Conservation (phyloP, 23 red algal genomes). For the Gracilaria domingensis region DNA sequence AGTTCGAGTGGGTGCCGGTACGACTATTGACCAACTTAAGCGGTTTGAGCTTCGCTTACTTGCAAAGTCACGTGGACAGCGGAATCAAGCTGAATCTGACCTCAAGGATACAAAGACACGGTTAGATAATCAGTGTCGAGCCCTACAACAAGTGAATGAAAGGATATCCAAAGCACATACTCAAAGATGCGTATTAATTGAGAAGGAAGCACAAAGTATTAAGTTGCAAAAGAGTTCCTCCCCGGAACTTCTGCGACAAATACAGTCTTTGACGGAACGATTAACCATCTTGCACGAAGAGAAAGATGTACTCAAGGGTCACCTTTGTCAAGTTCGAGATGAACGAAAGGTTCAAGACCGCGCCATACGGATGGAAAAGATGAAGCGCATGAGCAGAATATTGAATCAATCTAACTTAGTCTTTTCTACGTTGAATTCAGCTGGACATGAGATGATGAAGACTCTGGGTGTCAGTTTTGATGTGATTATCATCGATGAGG, state of each 20-base stretch:
- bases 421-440: conserved; percentile 75
- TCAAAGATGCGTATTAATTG: not conserved
- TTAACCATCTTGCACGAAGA: conserved; percentile 33
- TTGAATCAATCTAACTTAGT: conserved; percentile 64
- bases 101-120: not conserved
- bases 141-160: conserved; percentile 28
- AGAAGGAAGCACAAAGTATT: not conserved
- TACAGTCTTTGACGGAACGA: conserved; percentile 14
- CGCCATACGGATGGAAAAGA: not conserved
- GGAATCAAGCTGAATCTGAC: not conserved
- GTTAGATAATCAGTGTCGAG: not conserved
- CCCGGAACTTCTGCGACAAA: not conserved
- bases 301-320: conserved; percentile 32
- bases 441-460: conserved; percentile 67
- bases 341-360: conserved; percentile 21
- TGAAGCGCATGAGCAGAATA: conserved; percentile 48
- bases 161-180: conserved; percentile 31
- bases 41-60: conserved; percentile 38
- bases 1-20: conserved; percentile 79
- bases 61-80: not conserved
- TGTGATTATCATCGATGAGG: conserved; percentile 88
- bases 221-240: not conserved
- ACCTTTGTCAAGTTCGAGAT: conserved; percentile 19
- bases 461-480: conserved; percentile 66
- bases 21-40: conserved; percentile 26